phyloP scores from a whole-genome alignment of 805 yeast species.

The Brettanomyces sp. region DNA sequence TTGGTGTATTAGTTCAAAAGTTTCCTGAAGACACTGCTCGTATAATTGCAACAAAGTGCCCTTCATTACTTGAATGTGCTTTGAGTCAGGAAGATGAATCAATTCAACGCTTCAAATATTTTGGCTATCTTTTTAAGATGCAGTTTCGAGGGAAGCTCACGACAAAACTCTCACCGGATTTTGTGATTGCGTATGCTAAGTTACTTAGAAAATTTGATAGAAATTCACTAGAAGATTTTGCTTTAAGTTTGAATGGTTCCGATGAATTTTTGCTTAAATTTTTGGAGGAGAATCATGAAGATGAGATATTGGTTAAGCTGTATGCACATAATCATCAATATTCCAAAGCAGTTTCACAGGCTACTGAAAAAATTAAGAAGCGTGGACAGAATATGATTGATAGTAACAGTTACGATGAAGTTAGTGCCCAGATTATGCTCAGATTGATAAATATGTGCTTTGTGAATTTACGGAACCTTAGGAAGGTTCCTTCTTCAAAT shows the following conservation, averaged over 20 bases:
- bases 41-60: slow-evolving; percentile 28
- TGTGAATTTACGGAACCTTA: neutral
- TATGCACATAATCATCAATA: slow-evolving; percentile 16
- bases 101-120: slow-evolving; percentile 24
- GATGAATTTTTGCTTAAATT: slow-evolving; percentile 10
- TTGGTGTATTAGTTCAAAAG: slow-evolving; percentile 18
- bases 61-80: slow-evolving; percentile 30
- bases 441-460: slow-evolving; percentile 23
- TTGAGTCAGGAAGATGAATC: slow-evolving; percentile 21
- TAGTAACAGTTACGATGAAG: neutral
- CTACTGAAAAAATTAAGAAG: slow-evolving; percentile 19
- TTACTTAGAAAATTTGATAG: slow-evolving; percentile 18
- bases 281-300: slow-evolving; percentile 18
- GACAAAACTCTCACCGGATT: slow-evolving; percentile 6
- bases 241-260: slow-evolving; percentile 10
- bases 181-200: slow-evolving; percentile 17
- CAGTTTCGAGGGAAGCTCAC: slow-evolving; percentile 7
- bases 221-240: slow-evolving; percentile 8
- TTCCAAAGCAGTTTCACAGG: slow-evolving; percentile 13
- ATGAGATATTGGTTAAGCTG: slow-evolving; percentile 26
- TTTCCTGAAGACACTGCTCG: slow-evolving; percentile 29
- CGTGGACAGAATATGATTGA: slow-evolving; percentile 18
- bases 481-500: neutral
- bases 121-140: slow-evolving; percentile 22
- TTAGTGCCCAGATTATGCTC: neutral